Evolutionary conservation across 139 green algal species (phyloP).

Genomic region (Picochlorum sp.): DNA sequence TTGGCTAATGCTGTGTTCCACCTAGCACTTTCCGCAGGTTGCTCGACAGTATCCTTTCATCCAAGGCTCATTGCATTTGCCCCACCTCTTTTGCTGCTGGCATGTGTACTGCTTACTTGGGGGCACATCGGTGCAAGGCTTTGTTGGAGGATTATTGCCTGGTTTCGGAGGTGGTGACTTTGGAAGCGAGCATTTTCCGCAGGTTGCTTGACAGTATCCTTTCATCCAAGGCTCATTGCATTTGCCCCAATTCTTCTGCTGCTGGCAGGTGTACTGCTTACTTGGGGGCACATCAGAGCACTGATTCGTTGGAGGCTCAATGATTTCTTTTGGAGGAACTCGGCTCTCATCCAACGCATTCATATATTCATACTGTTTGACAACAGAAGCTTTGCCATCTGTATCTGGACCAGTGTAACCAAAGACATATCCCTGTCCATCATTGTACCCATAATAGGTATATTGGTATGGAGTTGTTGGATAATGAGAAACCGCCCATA

Average conservation of each 20-base stretch:
- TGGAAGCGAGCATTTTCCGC: not conserved
- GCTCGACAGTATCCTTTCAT: not conserved
- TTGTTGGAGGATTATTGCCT: not conserved
- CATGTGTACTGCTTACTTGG: not conserved
- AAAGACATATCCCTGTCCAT: slow-evolving; percentile 17
- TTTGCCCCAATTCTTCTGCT: not conserved
- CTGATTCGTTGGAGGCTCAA: not conserved
- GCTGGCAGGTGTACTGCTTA: not conserved
- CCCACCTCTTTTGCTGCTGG: not conserved
- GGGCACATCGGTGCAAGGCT: not conserved
- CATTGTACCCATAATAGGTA: slow-evolving; percentile 1
- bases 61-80: slow-evolving; percentile 6
- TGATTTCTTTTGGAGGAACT: not conserved
- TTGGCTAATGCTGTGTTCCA: too few relatives aligned
- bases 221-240: slow-evolving; percentile 6
- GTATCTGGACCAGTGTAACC: not conserved
- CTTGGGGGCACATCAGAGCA: not conserved
- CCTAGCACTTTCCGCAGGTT: not conserved
- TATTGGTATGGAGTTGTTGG: not conserved
- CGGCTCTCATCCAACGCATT: not conserved
- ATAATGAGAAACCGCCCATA: slow-evolving; percentile 8
- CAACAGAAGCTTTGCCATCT: slow-evolving; percentile 7
- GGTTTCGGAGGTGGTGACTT: not conserved
- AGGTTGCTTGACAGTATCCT: slow-evolving; percentile 2
- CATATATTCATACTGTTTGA: slow-evolving; percentile 8